Evolutionary conservation across 2,329 filamentous ascomycete genomes (phyloP).

Genomic region (Colletotrichum lupini): DNA sequence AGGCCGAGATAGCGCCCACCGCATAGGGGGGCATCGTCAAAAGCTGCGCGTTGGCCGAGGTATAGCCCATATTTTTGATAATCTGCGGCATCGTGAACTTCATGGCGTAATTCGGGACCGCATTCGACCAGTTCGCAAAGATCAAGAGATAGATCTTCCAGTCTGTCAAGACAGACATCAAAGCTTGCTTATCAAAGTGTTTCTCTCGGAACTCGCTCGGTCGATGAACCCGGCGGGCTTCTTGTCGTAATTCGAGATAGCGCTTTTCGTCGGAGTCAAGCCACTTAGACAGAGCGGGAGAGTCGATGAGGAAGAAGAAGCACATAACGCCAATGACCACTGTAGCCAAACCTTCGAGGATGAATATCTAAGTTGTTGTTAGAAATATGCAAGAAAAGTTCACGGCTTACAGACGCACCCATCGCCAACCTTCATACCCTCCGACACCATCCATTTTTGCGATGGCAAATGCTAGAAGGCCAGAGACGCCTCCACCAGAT

Average conservation of each 20-base stretch:
- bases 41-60: conserved; percentile 44
- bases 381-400: not conserved
- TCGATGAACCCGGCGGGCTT: conserved; percentile 42
- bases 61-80: conserved; percentile 53
- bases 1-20: conserved; percentile 46
- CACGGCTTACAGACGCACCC: conserved; percentile 40
- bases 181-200: conserved; percentile 45
- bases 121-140: conserved; percentile 55
- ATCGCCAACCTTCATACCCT: conserved; percentile 58
- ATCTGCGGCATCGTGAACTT: conserved; percentile 52
- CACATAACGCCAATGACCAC: conserved; percentile 50
- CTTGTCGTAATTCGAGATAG: conserved; percentile 51
- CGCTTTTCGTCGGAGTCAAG: conserved; percentile 52
- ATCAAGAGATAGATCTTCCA: conserved; percentile 59
- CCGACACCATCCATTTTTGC: conserved; percentile 57
- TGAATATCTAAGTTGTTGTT: conserved; percentile 55
- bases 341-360: conserved; percentile 60
- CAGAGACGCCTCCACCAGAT: conserved; percentile 56
- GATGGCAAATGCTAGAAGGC: conserved; percentile 56
- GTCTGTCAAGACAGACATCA: conserved; percentile 55
- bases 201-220: conserved; percentile 41
- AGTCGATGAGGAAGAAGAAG: conserved; percentile 59
- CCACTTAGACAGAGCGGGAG: conserved; percentile 49
- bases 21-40: conserved; percentile 51
- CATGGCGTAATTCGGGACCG: conserved; percentile 48